Base-by-base conservation (phyloP, 2,329 filamentous ascomycete genomes). In the Cladosporium austrohemisphaericum region DNA sequence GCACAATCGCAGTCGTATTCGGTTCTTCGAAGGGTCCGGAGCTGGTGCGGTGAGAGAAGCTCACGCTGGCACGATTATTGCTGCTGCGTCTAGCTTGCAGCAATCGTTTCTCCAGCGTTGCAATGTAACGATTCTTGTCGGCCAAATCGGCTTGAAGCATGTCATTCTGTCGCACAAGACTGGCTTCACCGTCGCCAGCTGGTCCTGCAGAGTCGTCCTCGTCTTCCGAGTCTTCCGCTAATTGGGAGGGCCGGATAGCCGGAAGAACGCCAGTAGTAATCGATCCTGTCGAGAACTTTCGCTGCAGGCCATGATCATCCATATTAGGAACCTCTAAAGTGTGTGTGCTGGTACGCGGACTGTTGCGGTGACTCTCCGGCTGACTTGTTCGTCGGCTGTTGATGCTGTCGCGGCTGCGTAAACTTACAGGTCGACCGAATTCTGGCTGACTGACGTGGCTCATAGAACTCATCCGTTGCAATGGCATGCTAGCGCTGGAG, bases 91-190 rank as follows among this genome's bases (percentile, higher is more conserved):
- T 80, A 29, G 93, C 93, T 64, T 98, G 93, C 26, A 97, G 75
- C 1, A 98, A 75, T 20, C 93, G 82, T 69, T 94, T 94, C 71
- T 98, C 93, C 10, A 98, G 72, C 0, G 93, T 97, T 22, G 86
- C 80, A 59, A 97, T 97, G 67, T 98, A 98, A 25, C 93, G 86
- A 60, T 93, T 97, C 73, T 95, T 96, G 70, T 98, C 93, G n/a
- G 80, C 81, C 38, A 98, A 78, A 66, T 98, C 93, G n/a, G 90
- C 83, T 67, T 95, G 93, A 40, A 98, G 72, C n/a, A 94, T 87
- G 41, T 84, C 82, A 58, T 96, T 90, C 64, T 96, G 93, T n/a
- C 88, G 81, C 35, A 84, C 74, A 41, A 94, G 71, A 19, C 86
- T 88, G 6, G 93, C 93, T 20, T 80, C 85, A 1, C 91, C 92